Evolutionary conservation across 805 yeast genomes (phyloP).

Genomic region (Kluyveromyces lactis): DNA sequence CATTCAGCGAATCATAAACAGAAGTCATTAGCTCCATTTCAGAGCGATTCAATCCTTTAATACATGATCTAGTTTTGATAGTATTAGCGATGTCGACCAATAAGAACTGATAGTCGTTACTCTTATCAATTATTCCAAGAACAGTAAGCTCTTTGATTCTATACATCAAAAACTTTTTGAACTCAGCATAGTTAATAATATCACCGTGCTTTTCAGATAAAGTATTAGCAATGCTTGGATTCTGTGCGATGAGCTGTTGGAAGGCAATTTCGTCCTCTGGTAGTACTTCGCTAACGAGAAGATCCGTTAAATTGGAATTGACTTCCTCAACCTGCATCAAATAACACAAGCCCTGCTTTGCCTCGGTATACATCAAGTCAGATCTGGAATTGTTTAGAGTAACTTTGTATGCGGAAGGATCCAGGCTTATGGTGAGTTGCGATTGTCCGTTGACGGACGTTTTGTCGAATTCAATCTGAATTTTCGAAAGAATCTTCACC

Average conservation of each 20-base stretch:
- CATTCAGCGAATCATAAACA: conserved; percentile 35
- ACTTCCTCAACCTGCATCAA: conserved; percentile 74
- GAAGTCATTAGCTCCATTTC: conserved; percentile 37
- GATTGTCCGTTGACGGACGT: conserved; percentile 42
- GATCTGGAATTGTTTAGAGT: conserved; percentile 46
- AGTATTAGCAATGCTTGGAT: conserved; percentile 27
- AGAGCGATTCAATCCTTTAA: conserved; percentile 37
- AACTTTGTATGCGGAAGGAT: conserved; percentile 42
- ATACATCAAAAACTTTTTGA: conserved; percentile 70
- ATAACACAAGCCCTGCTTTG: conserved; percentile 74
- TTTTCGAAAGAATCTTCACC: conserved; percentile 34
- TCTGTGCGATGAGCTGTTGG: conserved; percentile 42
- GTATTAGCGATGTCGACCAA: conserved; percentile 80
- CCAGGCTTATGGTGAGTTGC: conserved; percentile 39
- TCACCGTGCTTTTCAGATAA: conserved; percentile 39
- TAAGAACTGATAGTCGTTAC: conserved; percentile 67
- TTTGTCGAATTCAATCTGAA: conserved; percentile 17
- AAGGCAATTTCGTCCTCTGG: conserved; percentile 62
- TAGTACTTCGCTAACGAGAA: conserved; percentile 19
- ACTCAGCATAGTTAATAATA: conserved; percentile 52
- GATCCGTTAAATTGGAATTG: conserved; percentile 55
- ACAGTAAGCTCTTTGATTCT: conserved; percentile 68
- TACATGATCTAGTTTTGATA: conserved; percentile 42
- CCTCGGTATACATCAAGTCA: conserved; percentile 58
- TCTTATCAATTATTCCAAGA: conserved; percentile 53